Base-by-base conservation (phyloP, 2,329 filamentous ascomycete genomes). In the Sordariomycetes sp. region DNA sequence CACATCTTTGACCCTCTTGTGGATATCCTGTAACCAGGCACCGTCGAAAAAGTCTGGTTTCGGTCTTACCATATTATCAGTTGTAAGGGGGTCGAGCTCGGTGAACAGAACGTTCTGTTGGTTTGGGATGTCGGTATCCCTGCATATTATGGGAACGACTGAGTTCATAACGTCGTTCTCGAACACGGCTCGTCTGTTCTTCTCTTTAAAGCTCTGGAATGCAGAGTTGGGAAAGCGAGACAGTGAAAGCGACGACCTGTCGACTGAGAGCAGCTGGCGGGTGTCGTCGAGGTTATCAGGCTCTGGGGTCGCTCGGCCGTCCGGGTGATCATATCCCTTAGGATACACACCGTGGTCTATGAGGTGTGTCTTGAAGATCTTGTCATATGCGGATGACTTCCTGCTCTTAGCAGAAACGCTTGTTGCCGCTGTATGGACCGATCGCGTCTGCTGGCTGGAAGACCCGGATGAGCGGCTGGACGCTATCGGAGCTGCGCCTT, bases 31-130 rank as follows among this genome's bases (percentile, higher is more conserved):
- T 24, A 64, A 63, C 35, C 55, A 51, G 16, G 66, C 65, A 12
- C 71, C 66, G 35, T 72, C 65, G 60, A 69, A 71, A 24, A 66
- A 58, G 62, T 73, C 68, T 34, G 70, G 70, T 56, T 66, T 67
- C 2, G 67, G 62, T 20, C 62, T 56, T 25, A 64, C 60, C 18
- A 68, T 62, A 16, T 63, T 67, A 1, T 65, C 64, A 58, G 72
- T 65, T 3, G 67, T 72, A 35, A 77, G 63, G 50, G 61, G 63
- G 18, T 66, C 63, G 48, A 76, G 68, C 57, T 73, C 72, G 22
- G 51, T 61, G 58, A 76, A 75, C 4, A 62, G 28, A 2, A 66
- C 64, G 59, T 67, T 66, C 60, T 50, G 40, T 28, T 52, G 22
- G 50, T 52, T 52, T 2, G 50, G 50, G 50, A 52, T 52, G 24